Percentiles rank a stretch among this genome's conserved stretches.
These are phyloP conservation scores for Fomes fomentarius DNA, from an alignment of 1,284 basidiomycete species.

Conservation along the genomic window DNA sequence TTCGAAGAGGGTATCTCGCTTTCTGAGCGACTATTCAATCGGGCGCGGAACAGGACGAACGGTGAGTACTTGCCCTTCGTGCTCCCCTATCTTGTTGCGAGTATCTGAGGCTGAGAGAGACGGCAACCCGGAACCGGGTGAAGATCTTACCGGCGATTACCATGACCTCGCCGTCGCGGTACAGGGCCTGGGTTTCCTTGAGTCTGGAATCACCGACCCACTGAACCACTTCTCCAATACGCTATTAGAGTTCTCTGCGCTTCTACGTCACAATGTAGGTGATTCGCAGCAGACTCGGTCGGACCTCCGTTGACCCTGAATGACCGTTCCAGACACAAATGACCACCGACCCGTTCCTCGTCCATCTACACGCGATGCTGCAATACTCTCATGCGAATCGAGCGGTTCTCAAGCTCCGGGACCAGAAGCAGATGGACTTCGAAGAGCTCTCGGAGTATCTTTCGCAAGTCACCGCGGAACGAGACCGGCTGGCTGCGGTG, in stretches of 20 bases:
- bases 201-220: conserved; percentile 97
- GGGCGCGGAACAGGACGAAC: conserved; percentile 77
- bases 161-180: conserved; percentile 95
- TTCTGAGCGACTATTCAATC: conserved; percentile 81
- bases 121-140: conserved; percentile 72
- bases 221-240: conserved; percentile 96
- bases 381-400: conserved; percentile 90
- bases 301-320: not conserved
- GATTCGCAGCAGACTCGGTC: not conserved
- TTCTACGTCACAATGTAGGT: conserved; percentile 80
- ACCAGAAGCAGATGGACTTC: conserved; percentile 98
- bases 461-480: conserved; percentile 87
- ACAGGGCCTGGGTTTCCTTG: conserved; percentile 95
- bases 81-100: conserved; percentile 34
- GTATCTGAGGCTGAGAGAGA: conserved; percentile 82
- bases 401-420: conserved; percentile 89
- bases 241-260: conserved; percentile 88
- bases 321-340: conserved; percentile 67
- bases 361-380: conserved; percentile 87
- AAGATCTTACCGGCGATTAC: conserved; percentile 96
- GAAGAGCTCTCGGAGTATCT: conserved; percentile 97
- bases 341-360: conserved; percentile 85
- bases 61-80: conserved; percentile 64
- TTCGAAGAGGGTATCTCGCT: conserved; percentile 89
- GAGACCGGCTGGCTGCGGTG: conserved; percentile 88